These are phyloP conservation scores for carrot (Daucus carota) DNA, from an alignment of 129 eudicot species.

Conservation along the genomic window DNA sequence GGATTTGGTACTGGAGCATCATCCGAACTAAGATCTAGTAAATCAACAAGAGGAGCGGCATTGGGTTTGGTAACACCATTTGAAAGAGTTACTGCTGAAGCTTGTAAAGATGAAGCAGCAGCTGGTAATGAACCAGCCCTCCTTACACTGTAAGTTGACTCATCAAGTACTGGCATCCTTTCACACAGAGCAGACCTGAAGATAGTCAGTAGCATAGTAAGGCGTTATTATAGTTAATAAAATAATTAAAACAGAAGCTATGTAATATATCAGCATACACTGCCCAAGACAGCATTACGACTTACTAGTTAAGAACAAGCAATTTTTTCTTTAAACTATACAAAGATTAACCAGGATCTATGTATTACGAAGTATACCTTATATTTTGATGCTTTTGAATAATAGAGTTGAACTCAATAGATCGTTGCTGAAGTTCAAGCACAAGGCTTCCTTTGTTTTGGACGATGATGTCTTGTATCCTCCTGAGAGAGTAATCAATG, in stretches of 20 bases:
- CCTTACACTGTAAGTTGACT: slow-evolving; percentile 79
- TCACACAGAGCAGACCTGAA: slow-evolving; percentile 80
- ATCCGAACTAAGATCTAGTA: slow-evolving; percentile 82
- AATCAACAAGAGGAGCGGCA: slow-evolving; percentile 77
- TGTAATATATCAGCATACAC: not conserved
- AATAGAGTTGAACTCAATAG: slow-evolving; percentile 80
- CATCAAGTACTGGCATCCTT: slow-evolving; percentile 96
- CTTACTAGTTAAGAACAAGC: slow-evolving; percentile 1
- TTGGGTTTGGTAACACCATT: slow-evolving; percentile 66
- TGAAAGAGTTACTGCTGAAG: slow-evolving; percentile 47
- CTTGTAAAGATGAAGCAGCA: slow-evolving; percentile 56
- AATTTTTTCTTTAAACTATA: not conserved
- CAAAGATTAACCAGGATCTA: not conserved
- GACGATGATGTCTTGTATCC: slow-evolving; percentile 61
- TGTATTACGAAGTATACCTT: slow-evolving; percentile 36
- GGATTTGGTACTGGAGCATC: slow-evolving; percentile 65
- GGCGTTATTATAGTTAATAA: not conserved
- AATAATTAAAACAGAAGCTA: not conserved
- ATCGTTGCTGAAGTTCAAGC: slow-evolving; percentile 96
- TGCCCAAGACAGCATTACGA: slow-evolving; percentile 7
- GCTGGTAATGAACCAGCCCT: slow-evolving; percentile 71
- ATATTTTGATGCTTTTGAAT: slow-evolving; percentile 75
- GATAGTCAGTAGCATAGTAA: slow-evolving; percentile 5
- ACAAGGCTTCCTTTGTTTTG: slow-evolving; percentile 80
- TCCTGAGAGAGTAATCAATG: slow-evolving; percentile 40